Conservation (phyloP, 768 basidiomycete genomes). For the Lactarius hengduanensis region DNA sequence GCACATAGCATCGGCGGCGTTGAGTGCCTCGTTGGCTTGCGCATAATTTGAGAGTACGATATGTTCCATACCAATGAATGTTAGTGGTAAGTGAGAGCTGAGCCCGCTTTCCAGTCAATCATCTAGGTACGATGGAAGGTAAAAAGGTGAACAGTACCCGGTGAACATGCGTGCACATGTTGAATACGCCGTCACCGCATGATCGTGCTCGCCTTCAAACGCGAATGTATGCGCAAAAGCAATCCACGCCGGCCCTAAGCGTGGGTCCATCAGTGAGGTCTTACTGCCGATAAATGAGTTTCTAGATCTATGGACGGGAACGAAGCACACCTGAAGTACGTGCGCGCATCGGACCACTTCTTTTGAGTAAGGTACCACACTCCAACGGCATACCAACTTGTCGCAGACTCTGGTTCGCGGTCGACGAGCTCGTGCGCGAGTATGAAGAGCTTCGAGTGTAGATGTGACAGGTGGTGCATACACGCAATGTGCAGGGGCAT, state of each 20-base stretch:
- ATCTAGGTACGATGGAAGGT: background rate
- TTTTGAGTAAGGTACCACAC: constrained; percentile 89
- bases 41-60: constrained; percentile 80
- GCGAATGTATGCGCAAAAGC: constrained; percentile 98
- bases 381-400: constrained; percentile 98
- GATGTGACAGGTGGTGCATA: constrained; percentile 92
- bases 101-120: background rate
- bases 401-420: constrained; percentile 85
- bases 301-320: background rate
- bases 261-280: constrained; percentile 93
- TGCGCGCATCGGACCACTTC: constrained; percentile 88
- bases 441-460: constrained; percentile 92
- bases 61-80: constrained; percentile 99
- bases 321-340: constrained; percentile 86
- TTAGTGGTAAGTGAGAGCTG: constrained; percentile 92
- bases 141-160: constrained; percentile 56
- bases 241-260: constrained; percentile 96
- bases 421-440: constrained; percentile 96
- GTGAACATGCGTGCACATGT: constrained; percentile 94
- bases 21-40: constrained; percentile 86
- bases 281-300: constrained; percentile 54
- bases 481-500: constrained; percentile 95
- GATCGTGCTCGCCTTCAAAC: constrained; percentile 96
- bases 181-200: constrained; percentile 97
- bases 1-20: constrained; percentile 78